Evolutionary conservation across 148 eudicot genomes (phyloP), one percentile per base, ranked within the genome.

Genomic region (Nepenthes mirabilis): DNA sequence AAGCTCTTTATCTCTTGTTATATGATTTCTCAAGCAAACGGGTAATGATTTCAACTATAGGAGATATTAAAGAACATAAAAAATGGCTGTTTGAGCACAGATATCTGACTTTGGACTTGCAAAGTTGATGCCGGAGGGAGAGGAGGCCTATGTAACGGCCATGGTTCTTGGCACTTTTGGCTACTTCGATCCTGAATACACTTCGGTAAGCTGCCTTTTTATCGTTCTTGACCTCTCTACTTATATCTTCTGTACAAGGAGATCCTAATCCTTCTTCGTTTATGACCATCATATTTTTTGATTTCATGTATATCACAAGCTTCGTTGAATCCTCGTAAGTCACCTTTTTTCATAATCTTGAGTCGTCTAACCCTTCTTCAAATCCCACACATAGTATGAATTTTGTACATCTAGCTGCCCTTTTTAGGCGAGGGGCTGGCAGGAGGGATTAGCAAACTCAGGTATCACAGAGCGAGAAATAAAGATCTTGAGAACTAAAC

Each of bases 91-190:
- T 48, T 48, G 45, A 61, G 1, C 51, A 59, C 84, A 83, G 95
- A 87, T 91, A 75, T 87, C 97, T 47, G 97, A 91, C 74, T 91
- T 91, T 71, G 97, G 97, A 60, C 82, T 87, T 33, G 97, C 97
- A n/a, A 91, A 87, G 77, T 61, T 91, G 67, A 83, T 91, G 97
- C 97, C 97, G 48, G 95, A 87, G 58, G 97, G 91, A 56, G 87
- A 87, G 64, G 91, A 91, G 63, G 80, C 78, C 43, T 78, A 69
- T 68, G 79, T 76, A 71, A 91, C 95, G 2, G 91, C 91, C 49
- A 84, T 80, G 77, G 87, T 90, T 49, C 84, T 87, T 10, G 97
- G 95, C 61, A 90, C 97, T 62, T 90, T 87, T 67, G 95, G 97
- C 72, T 90, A 87, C 70, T 87, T 90, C 49, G 97, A 90, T 57